A percentile compares a stretch with the other conserved stretches of the same genome.
These are phyloP conservation scores for Emericellopsis terricola DNA, from an alignment of 495 filamentous ascomycete genomes.

Conservation along the genomic window DNA sequence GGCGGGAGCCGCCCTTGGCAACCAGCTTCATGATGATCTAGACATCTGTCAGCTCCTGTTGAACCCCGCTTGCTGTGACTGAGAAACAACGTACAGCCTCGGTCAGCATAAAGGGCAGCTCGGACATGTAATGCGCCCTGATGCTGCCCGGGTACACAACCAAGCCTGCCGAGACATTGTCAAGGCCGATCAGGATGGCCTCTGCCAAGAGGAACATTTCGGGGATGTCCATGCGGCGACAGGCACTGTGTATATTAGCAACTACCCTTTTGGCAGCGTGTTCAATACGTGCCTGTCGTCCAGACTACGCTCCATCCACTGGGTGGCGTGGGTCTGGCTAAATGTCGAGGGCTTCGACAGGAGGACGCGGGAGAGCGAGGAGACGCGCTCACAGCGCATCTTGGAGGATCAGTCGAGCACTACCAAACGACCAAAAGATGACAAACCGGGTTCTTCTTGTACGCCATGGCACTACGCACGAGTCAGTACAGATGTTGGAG, in stretches of 20 bases:
- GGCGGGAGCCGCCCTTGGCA: constrained; percentile 54
- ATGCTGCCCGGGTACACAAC: constrained; percentile 80
- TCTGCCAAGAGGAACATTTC: constrained; percentile 70
- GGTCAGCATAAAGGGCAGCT: constrained; percentile 83
- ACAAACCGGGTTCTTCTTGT: constrained; percentile 67
- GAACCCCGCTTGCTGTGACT: not conserved
- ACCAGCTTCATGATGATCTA: constrained; percentile 79
- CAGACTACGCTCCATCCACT: constrained; percentile 42
- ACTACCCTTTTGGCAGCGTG: constrained; percentile 13
- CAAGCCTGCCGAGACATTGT: constrained; percentile 69
- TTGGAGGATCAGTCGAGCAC: constrained; percentile 9
- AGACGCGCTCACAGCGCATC: constrained; percentile 79
- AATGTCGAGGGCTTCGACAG: constrained; percentile 47
- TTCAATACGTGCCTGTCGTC: too few species aligned
- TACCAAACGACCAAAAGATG: too few species aligned
- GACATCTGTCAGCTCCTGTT: not conserved
- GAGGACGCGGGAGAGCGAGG: constrained; percentile 54
- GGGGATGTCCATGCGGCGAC: constrained; percentile 40
- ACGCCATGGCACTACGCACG: too few species aligned
- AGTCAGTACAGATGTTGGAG: constrained; percentile 15
- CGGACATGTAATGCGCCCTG: constrained; percentile 44
- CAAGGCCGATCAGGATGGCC: constrained; percentile 57
- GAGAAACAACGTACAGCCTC: constrained; percentile 17
- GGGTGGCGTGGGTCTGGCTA: constrained; percentile 58
- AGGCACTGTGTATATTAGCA: constrained; percentile 6